Evolutionary conservation across 306 rosid species (phyloP), one percentile per base, ranked within the genome.

Genomic region (Dalbergia cultrata): DNA sequence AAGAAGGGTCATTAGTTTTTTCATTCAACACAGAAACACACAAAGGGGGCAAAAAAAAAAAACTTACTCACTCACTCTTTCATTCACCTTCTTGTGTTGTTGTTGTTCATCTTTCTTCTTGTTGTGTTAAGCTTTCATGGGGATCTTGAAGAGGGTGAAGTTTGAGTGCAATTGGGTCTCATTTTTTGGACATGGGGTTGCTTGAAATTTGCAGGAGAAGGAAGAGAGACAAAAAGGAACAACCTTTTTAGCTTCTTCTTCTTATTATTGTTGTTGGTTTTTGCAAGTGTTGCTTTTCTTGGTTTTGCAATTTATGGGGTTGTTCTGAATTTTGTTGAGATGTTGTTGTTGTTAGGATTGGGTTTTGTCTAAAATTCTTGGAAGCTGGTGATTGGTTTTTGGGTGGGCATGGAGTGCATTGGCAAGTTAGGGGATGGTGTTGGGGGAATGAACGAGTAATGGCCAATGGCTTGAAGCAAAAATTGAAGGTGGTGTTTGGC

Each of bases 71-170:
- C 69, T 63, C 61, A 37, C 84, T 54, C 41, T 37, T 37, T 37
- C 41, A 37, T 37, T n/a, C 58, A 10, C 16, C 53, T 47, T 69
- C 75, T 66, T 56, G 67, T 41, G 76, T 11, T 47, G 53, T 9
- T 0, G 52, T 11, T 10, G 53, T 10, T 34, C 70, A 12, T 33
- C 18, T 2, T 47, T 47, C 5, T 47, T 11, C 16, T 47, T 47
- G n/a, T 10, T 47, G 14, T 43, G 9, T 52, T 44, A 21, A 50
- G 60, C 63, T 80, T 77, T 68, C 88, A 86, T 79, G 95, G 88
- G 61, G 91, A 87, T 91, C 90, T 89, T 34, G 90, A 74, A 72
- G 49, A 73, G 77, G 84, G 78, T 85, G 92, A 74, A 59, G 62
- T 82, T 80, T 82, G 45, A 76, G 72, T 73, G 59, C 80, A 86